Evolutionary conservation across 192 early-diverging fungal species (phyloP), one percentile per base, ranked within the genome.

Genomic region (Obelidium mucronatum): DNA sequence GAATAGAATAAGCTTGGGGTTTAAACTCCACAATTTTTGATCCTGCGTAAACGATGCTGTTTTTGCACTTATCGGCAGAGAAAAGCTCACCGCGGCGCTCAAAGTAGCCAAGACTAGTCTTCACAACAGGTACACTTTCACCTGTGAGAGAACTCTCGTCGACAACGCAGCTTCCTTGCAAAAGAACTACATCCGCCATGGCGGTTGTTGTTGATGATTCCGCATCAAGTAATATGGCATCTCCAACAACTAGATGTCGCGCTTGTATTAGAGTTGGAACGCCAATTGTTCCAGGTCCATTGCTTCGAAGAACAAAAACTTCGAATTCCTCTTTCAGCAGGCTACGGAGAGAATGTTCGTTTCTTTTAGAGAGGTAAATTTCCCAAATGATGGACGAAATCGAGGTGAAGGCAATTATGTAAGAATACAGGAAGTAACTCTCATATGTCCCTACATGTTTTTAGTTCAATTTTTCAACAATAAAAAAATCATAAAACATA

Each of bases 141-240:
- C 84, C 84, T 13, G 82, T 86, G 28, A 86, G 53, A 13, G 74
- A 52, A 17, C 77, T 73, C 65, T 85, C 84, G 64, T 85, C 81
- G 0, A 78, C 66, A 0, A 79, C 67, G 58, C 71, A 76, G 33
- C 79, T 80, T 66, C 82, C 82, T 53, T 83, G 81, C 2, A 87
- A 55, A 24, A 87, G 51, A 3, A 81, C 78, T 70, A 86, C 78
- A 40, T 86, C 84, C 13, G 76, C 76, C 11, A 44, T 56, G 17
- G 74, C 80, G 37, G 37, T 55, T 17, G 63, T 35, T 30, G 37
- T 48, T 26, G 51, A 15, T 33, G 66, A 44, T 5, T 28, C 52
- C n/a, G 37, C 30, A 19, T 56, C 34, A 5, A 86, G 48, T 4
- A 84, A 13, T n/a, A 86, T 68, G 0, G 78, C 82, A 40, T 86